Percentiles rank a stretch among this genome's conserved stretches.
These are phyloP conservation scores for Aspergillus brunneoviolaceus DNA, from an alignment of 2,329 filamentous ascomycete genomes.

Conservation along the genomic window DNA sequence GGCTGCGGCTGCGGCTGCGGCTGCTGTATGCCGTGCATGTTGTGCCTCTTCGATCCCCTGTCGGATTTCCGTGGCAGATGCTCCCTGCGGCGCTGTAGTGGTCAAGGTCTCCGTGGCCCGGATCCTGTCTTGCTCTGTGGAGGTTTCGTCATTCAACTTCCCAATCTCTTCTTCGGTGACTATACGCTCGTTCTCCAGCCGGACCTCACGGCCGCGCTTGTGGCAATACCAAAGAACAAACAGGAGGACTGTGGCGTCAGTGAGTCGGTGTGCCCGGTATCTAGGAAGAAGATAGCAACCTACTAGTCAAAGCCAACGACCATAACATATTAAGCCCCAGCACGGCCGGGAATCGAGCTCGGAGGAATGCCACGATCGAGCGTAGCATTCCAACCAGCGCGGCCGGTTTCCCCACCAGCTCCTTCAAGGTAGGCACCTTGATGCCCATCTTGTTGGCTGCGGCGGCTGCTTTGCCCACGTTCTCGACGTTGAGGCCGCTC, in stretches of 20 bases:
- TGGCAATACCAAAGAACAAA: constrained; percentile 98
- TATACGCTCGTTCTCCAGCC: constrained; percentile 64
- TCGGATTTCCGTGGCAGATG: constrained; percentile 40
- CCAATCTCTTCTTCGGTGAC: constrained; percentile 47
- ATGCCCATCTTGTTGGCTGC: constrained; percentile 66
- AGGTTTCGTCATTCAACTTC: constrained; percentile 37
- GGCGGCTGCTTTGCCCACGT: constrained; percentile 51
- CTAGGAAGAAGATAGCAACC: constrained; percentile 35
- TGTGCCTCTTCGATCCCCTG: constrained; percentile 43
- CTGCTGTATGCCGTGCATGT: constrained; percentile 31
- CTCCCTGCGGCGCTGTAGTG: constrained; percentile 44
- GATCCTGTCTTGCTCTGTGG: constrained; percentile 32
- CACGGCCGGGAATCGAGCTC: constrained; percentile 84
- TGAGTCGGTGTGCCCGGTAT: constrained; percentile 1
- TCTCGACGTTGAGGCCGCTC: constrained; percentile 61
- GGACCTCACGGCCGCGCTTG: constrained; percentile 84
- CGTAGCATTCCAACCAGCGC: constrained; percentile 79
- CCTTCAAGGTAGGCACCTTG: constrained; percentile 70
- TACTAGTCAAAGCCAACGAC: constrained; percentile 84
- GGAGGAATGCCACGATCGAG: constrained; percentile 86
- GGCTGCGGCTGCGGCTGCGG: background rate
- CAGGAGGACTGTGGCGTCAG: constrained; percentile 65
- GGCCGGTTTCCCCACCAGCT: constrained; percentile 82
- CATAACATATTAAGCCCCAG: constrained; percentile 89
- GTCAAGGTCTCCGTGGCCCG: constrained; percentile 38